phyloP scores from a whole-genome alignment of 2,329 filamentous ascomycete species.

The Hymenoscyphus albidus region DNA sequence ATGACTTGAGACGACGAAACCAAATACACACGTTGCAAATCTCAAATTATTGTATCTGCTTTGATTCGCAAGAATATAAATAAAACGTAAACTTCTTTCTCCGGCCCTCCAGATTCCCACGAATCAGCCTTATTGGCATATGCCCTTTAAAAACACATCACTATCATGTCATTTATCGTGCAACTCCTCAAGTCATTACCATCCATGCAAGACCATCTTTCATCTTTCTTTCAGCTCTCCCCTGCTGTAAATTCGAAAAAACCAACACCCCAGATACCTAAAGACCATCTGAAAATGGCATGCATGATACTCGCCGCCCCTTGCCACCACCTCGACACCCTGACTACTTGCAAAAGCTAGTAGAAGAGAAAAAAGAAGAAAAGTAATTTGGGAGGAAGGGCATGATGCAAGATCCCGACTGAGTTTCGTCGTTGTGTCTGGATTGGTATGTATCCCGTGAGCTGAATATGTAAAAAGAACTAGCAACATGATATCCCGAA shows the following conservation, averaged over 20 bases:
- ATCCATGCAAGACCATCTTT: not conserved
- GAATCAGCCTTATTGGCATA: not conserved
- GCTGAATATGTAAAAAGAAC: not conserved
- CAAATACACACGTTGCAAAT: too few relatives aligned
- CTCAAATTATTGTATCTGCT: too few relatives aligned
- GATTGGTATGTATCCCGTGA: not conserved
- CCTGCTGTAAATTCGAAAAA: not conserved
- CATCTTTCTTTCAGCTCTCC: not conserved
- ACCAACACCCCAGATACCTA: not conserved
- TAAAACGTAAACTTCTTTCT: not conserved
- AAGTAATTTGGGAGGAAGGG: not conserved
- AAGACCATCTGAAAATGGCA: not conserved
- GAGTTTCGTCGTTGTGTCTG: not conserved
- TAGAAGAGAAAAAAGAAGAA: not conserved
- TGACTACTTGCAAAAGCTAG: not conserved
- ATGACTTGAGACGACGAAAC: too few relatives aligned
- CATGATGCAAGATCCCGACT: not conserved
- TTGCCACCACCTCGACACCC: not conserved
- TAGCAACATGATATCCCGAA: not conserved
- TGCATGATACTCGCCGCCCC: not conserved
- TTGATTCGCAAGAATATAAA: too few relatives aligned
- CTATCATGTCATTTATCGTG: not conserved
- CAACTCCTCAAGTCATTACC: not conserved
- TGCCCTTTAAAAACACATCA: not conserved
- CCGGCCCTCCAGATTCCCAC: too few relatives aligned